Evolutionary conservation across 345 rosid genomes (phyloP), one percentile per base, ranked within the genome.

Genomic region (Turnera subulata): DNA sequence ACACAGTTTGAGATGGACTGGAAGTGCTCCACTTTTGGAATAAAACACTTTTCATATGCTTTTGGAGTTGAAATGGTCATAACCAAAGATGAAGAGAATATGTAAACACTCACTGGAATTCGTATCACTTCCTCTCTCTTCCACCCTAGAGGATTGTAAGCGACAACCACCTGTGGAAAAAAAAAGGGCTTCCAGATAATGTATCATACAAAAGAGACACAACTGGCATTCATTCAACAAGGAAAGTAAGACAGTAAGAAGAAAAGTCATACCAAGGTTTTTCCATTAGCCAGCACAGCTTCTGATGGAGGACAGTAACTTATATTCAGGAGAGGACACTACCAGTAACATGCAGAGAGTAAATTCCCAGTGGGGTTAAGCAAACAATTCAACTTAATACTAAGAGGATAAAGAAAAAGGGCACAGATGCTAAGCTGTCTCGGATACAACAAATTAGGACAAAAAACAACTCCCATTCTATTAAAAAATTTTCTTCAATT

Each of bases 231-330:
- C n/a, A n/a, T 52, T 68, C 48, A 60, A 43, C 17, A 38, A 32
- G 19, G 37, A 61, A 59, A 57, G 55, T 35, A 49, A 59, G 33
- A 22, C 44, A 46, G 39, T 49, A 52, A 20, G 47, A 44, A 33
- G n/a, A 39, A 33, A 22, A 54, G 50, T 52, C 74, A 61, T 76
- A 88, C 97, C 96, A 91, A 72, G 80, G 79, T 79, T 71, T 82
- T 91, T 46, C 84, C 84, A 16, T 65, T 69, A 56, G 84, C 64
- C 63, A 73, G 73, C 58, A 62, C 65, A 72, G 82, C 73, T 81
- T 91, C 96, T 46, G 97, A 84, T 53, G 91, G 76, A 63, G 97
- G 96, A 65, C 97, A 91, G 75, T 85, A 84, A 67, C 97, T 91
- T 68, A 91, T 79, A 79, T 91, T 91, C 46, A 88, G 91, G 60